A percentile compares a stretch with the other conserved stretches of the same genome.
These are phyloP conservation scores for Rutstroemia sydowiana DNA, from an alignment of 2,329 filamentous ascomycete genomes.

Conservation along the genomic window DNA sequence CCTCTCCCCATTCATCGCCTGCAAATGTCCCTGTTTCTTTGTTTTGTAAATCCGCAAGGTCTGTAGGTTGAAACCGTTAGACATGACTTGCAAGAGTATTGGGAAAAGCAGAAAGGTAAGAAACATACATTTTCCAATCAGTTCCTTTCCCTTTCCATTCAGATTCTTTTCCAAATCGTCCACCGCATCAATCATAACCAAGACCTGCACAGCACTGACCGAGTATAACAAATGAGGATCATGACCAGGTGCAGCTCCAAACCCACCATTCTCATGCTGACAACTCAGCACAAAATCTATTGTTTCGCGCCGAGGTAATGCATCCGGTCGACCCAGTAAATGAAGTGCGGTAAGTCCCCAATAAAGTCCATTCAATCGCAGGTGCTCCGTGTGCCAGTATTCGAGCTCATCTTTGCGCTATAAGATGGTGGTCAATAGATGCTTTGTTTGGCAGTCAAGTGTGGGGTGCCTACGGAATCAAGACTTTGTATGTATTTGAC, in stretches of 20 bases:
- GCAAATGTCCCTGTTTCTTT: slow-evolving; percentile 76
- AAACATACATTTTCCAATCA: slow-evolving; percentile 71
- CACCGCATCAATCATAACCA: slow-evolving; percentile 78
- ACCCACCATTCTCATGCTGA: slow-evolving; percentile 80
- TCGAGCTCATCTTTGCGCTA: slow-evolving; percentile 88
- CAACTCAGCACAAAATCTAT: slow-evolving; percentile 96
- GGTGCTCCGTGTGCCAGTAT: slow-evolving; percentile 96
- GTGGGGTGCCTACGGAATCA: slow-evolving; percentile 59
- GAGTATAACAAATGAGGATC: slow-evolving; percentile 96
- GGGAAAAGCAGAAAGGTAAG: slow-evolving; percentile 1
- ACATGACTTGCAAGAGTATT: slow-evolving; percentile 12
- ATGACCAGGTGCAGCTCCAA: slow-evolving; percentile 88
- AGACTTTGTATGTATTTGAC: slow-evolving; percentile 90
- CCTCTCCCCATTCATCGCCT: slow-evolving; percentile 94
- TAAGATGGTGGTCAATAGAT: slow-evolving; percentile 28
- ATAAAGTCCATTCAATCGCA: slow-evolving; percentile 91
- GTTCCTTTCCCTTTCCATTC: slow-evolving; percentile 51
- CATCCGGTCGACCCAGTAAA: slow-evolving; percentile 73
- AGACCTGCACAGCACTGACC: slow-evolving; percentile 87
- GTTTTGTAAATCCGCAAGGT: slow-evolving; percentile 78
- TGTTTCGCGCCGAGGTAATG: slow-evolving; percentile 70
- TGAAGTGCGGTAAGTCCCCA: slow-evolving; percentile 90
- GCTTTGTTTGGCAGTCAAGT: slow-evolving; percentile 17
- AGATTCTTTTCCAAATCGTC: slow-evolving; percentile 64
- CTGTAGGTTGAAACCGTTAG: slow-evolving; percentile 33